Conservation (phyloP, 441 rosid species). For the Adansonia rubrostipa region DNA sequence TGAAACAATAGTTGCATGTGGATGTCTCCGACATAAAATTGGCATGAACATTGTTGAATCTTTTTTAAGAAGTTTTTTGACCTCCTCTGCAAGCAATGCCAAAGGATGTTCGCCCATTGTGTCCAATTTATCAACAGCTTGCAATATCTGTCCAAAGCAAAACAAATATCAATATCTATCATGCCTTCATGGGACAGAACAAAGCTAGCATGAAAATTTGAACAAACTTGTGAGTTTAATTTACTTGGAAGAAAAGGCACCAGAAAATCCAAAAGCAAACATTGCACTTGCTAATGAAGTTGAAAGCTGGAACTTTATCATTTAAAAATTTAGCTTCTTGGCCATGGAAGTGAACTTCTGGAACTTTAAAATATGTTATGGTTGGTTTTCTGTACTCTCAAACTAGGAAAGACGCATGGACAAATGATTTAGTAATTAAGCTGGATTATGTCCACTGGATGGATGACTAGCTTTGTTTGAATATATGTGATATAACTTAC, state of each 20-base stretch:
- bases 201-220: conserved; percentile 9
- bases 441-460: not conserved
- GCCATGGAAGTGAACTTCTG: not conserved
- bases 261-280: conserved; percentile 7
- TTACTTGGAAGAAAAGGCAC: conserved; percentile 12
- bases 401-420: not conserved
- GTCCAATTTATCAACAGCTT: conserved; percentile 71
- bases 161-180: not conserved
- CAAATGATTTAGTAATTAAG: not conserved
- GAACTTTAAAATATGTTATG: not conserved
- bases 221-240: not conserved
- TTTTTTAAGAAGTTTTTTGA: conserved; percentile 72
- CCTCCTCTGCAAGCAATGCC: conserved; percentile 91
- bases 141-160: conserved; percentile 62
- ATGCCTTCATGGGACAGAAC: conserved; percentile 11
- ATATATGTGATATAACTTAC: not conserved
- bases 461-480: not conserved
- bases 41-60: conserved; percentile 79
- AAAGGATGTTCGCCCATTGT: conserved; percentile 71
- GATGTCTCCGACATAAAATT: conserved; percentile 83
- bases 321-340: conserved; percentile 11
- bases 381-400: conserved; percentile 11
- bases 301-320: not conserved
- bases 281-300: not conserved
- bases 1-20: conserved; percentile 72